Base-by-base conservation (phyloP, 1,139 yeast species). In the Citeromyces siamensis region DNA sequence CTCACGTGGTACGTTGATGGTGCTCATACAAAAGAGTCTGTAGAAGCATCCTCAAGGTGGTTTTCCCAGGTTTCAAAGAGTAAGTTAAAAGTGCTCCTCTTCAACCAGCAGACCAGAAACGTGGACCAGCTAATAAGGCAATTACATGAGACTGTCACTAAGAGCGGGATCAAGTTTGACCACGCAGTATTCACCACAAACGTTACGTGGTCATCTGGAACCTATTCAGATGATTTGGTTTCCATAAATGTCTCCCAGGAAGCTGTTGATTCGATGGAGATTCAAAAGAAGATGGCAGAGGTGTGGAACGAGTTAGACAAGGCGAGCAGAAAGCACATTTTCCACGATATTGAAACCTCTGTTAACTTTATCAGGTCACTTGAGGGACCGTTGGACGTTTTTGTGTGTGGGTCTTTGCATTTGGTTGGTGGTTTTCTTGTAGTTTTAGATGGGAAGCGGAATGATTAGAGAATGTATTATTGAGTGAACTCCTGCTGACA, bases 31-130 rank as follows among this genome's bases (percentile, higher is more conserved):
- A 60, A 71, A 33, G 98, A 90, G 50, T 83, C 95, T 40, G 73
- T 93, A 23, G 65, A 66, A 20, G 94, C 77, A 12, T 83, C 96
- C 1, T 70, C 90, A 0, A 59, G 59, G 9, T 90, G 99, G 99
- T 84, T 81, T 49, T 65, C 62, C 27, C 48, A 60, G 14, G 57
- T 52, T 5, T 44, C 53, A 2, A 44, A 48, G 34, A 46, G 50
- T 14, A 45, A 43, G 19, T 44, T 42, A 28, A 61, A 53, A 43
- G 72, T 80, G 5, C 64, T 93, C 17, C 57, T 90, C 6, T 93
- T 93, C 62, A 93, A 93, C 54, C 98, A 93, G 56, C 98, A 93
- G 56, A 83, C 86, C 19, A 70, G 98, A 49, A 95, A 88, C 50
- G 93, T 93, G 9, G 68, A 65, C 32, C 71, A 70, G 3, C 63